Evolutionary conservation across 1,139 yeast genomes (phyloP), one percentile per base, ranked within the genome.

Genomic region (Suzukiozyma palmioleophila): DNA sequence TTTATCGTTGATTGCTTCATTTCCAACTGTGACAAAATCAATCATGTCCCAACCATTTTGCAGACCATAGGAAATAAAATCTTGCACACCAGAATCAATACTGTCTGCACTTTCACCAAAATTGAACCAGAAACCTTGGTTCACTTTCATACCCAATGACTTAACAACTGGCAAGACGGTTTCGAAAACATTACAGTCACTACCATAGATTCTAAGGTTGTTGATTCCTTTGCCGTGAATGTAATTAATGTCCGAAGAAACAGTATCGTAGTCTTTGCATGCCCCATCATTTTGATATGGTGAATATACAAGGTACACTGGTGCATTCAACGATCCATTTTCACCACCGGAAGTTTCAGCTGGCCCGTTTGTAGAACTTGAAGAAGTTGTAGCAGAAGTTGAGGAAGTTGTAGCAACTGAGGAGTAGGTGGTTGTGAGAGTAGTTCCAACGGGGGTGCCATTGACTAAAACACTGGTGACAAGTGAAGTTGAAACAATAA

Each of bases 81-180:
- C 77, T 21, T 58, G 44, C 30, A 87, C 79, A 38, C 78, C 72
- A 39, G 51, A 60, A 57, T 86, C 89, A 46, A 87, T 77, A 3
- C 90, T 80, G 51, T 79, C 77, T 29, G 73, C 80, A 48, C 95
- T 96, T 12, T 55, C 67, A 26, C 65, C 50, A 27, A 65, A 58
- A 13, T 64, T 48, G 51, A 89, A 81, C 92, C 94, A 89, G 62
- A 89, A 75, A 33, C 97, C 96, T 69, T 87, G 96, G 60, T 85
- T 84, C 38, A 89, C 79, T 36, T 66, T 77, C 39, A 89, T 60
- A 2, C 95, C 96, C 38, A 84, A 64, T 10, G 61, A 43, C n/a
- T 57, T 53, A 45, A 84, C 76, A 37, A 72, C 75, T 36, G 92
- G 86, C 50, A 81, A 73, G 31, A 88, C 79, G 2, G 84, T 79